Conservation (phyloP, 164 flowering plant genomes). For the Vitis rotundifolia region DNA sequence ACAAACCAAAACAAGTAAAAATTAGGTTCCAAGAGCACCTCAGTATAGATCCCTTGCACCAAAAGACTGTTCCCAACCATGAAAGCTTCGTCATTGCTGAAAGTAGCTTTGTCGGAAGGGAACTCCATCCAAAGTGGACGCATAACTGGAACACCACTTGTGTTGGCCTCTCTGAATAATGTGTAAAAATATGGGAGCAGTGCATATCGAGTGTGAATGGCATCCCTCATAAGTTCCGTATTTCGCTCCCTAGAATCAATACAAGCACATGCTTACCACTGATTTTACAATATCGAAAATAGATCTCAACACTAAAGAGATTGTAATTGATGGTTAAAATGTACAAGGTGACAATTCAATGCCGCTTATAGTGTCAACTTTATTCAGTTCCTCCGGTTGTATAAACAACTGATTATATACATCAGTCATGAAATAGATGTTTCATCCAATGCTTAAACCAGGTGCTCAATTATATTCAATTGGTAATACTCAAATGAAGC, state of each 20-base stretch:
- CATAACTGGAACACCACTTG: conserved; percentile 78
- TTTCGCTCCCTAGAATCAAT: conserved; percentile 67
- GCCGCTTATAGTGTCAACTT: neutral
- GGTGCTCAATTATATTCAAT: neutral
- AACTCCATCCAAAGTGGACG: conserved; percentile 99
- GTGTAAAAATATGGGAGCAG: conserved; percentile 94
- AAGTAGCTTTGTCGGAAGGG: conserved; percentile 85
- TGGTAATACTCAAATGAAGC: neutral
- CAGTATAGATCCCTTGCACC: conserved; percentile 88
- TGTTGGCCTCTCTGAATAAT: conserved; percentile 82
- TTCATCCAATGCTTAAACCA: neutral
- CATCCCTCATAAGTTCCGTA: conserved; percentile 78
- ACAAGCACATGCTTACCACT: neutral
- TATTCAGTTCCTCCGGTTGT: neutral
- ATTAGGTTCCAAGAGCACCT: conserved; percentile 41
- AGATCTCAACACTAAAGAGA: neutral
- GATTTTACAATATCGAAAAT: neutral
- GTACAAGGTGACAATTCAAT: neutral
- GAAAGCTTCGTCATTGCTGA: conserved; percentile 89
- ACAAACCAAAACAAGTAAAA: neutral
- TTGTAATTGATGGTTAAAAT: neutral
- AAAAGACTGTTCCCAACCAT: conserved; percentile 90
- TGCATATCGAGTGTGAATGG: conserved; percentile 78
- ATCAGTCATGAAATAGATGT: neutral
- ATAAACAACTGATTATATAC: neutral